Evolutionary conservation across 352 stramenopile species (phyloP).

Genomic region (Phytophthora kernoviae): DNA sequence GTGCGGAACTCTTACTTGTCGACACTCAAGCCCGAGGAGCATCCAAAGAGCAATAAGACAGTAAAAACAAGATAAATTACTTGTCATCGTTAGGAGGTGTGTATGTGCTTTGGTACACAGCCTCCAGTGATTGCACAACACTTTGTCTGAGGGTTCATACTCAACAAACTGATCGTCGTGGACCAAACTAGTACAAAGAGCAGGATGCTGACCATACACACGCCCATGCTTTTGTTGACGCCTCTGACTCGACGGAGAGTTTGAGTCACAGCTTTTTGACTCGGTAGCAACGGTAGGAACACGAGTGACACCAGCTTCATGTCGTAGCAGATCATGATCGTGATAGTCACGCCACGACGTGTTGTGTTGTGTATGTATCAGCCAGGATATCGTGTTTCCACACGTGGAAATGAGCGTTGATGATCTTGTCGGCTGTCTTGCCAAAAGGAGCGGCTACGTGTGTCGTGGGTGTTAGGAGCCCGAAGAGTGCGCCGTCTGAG

Average conservation of each 20-base stretch:
- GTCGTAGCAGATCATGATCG: slow-evolving; percentile 45
- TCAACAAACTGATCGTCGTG: slow-evolving; percentile 39
- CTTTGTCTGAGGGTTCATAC: slow-evolving; percentile 41
- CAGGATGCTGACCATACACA: slow-evolving; percentile 26
- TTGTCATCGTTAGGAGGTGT: no score
- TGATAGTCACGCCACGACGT: slow-evolving; percentile 52
- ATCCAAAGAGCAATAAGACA: background rate
- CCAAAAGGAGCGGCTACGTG: slow-evolving; percentile 46
- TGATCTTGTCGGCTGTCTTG: slow-evolving; percentile 38
- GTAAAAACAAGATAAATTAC: no score
- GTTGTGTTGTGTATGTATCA: slow-evolving; percentile 39
- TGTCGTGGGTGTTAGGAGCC: slow-evolving; percentile 43
- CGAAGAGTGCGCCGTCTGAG: slow-evolving; percentile 52
- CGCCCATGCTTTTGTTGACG: slow-evolving; percentile 23
- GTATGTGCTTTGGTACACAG: no score
- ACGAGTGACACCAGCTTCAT: slow-evolving; percentile 49
- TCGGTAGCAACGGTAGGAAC: slow-evolving; percentile 44
- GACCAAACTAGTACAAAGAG: slow-evolving; percentile 24
- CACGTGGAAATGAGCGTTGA: slow-evolving; percentile 49
- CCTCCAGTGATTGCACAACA: slow-evolving; percentile 51
- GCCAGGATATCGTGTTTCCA: slow-evolving; percentile 38
- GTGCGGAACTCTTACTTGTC: slow-evolving; percentile 30
- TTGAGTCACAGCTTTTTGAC: slow-evolving; percentile 41
- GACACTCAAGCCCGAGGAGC: slow-evolving; percentile 3
- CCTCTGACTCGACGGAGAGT: slow-evolving; percentile 30